phyloP scores from a whole-genome alignment of 2,329 filamentous ascomycete species.

The Stagonosporopsis tanaceti region DNA sequence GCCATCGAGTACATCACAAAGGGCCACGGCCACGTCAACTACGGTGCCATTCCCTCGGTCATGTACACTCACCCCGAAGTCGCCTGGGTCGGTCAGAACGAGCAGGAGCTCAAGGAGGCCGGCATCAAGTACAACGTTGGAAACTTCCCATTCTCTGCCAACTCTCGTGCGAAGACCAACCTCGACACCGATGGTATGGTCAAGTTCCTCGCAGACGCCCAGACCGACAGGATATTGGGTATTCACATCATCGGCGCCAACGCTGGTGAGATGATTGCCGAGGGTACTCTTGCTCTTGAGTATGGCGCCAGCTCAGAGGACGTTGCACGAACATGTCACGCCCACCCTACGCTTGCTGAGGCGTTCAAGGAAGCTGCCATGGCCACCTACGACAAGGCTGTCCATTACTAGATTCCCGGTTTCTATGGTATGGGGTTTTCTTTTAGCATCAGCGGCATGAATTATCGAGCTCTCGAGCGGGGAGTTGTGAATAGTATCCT shows the following conservation, averaged over 20 bases:
- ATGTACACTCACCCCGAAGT: constrained; percentile 99
- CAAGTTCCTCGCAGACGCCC: constrained; percentile 94
- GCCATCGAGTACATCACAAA: constrained; percentile 98
- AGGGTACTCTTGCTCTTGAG: constrained; percentile 92
- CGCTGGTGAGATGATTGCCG: constrained; percentile 99
- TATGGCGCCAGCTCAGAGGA: constrained; percentile 91
- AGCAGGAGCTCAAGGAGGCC: constrained; percentile 90
- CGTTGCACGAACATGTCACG: constrained; percentile 81
- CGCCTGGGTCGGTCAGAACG: constrained; percentile 97
- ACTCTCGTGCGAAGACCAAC: constrained; percentile 99
- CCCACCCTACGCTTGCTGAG: constrained; percentile 93
- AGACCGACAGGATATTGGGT: constrained; percentile 94
- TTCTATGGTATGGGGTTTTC: constrained; percentile 35
- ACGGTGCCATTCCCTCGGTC: constrained; percentile 94
- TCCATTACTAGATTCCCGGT: constrained; percentile 75
- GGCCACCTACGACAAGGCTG: constrained; percentile 93
- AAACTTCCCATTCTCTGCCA: constrained; percentile 96
- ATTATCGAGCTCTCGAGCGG: constrained; percentile 44
- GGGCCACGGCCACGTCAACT: constrained; percentile 98
- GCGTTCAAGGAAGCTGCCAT: constrained; percentile 99
- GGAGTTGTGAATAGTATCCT: constrained; percentile 53
- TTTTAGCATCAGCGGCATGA: constrained; percentile 48
- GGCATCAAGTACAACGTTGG: constrained; percentile 93
- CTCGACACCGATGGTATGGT: constrained; percentile 94
- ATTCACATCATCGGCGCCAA: constrained; percentile 96